Evolutionary conservation across 2,329 filamentous ascomycete species (phyloP), one percentile per base, ranked within the genome.

Genomic region (Clarireedia monteithiana): DNA sequence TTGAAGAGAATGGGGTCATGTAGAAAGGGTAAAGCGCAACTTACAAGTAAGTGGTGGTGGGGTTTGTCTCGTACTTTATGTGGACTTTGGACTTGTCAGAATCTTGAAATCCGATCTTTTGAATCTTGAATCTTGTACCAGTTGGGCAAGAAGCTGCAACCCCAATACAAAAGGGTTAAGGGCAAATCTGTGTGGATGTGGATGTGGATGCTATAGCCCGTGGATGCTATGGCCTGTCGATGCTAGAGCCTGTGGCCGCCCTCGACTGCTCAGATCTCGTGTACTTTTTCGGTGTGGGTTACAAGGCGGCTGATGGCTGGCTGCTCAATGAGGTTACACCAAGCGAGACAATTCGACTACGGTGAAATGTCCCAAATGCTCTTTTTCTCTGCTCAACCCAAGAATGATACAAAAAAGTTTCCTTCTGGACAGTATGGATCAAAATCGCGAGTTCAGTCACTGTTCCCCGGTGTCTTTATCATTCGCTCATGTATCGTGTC

Each of bases 281-380:
- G 56, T 27, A 46, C 38, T 17, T 4, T 3, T 10, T n/a, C 38
- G 38, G 38, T 40, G 38, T 40, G 30, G 30, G 53, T 38, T 52
- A 51, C 42, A 45, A 59, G 50, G 58, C 59, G 60, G 59, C 60
- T 62, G 63, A 63, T 62, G 58, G 59, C 57, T 63, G 53, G 40
- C 42, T 55, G 60, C 59, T 60, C 46, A 56, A 62, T 60, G 48
- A 58, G 62, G 63, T 59, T 56, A 64, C 58, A 55, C 51, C 59
- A 63, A 62, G 53, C 59, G 60, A 23, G 63, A 56, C 54, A 50
- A 55, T 53, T 34, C 51, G 53, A 27, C 26, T 44, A 57, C 49
- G 46, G 36, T 45, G 40, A 57, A 58, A 46, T 55, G 58, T 27
- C 39, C 39, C 24, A 40, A 55, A 50, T 57, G 56, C 56, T 58